Evolutionary conservation across 2,329 filamentous ascomycete species (phyloP), one percentile per base, ranked within the genome.

Genomic region (Colletotrichum sp.): DNA sequence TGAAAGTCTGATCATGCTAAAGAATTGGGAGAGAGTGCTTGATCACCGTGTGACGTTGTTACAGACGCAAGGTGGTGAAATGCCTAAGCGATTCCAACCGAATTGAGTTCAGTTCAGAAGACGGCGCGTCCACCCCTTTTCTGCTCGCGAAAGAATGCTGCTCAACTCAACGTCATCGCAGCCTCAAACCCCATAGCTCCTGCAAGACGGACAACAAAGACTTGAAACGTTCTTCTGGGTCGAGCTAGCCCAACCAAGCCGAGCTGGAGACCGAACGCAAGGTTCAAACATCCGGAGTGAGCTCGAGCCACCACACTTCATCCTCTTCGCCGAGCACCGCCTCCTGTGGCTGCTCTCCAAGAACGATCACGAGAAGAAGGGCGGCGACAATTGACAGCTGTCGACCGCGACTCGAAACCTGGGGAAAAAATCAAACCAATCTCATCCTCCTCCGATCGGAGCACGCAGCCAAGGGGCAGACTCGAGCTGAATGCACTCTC

Each of bases 271-370:
- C 52, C 13, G 21, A 59, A 30, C 24, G 28, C 52, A 60, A 60
- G 52, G 32, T 60, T 68, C 66, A 39, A n/a, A 21, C n/a, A 63
- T 7, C 39, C 43, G 39, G 32, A 32, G 36, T 32, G 43, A 71
- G 71, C 66, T 71, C 71, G 71, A 71, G 66, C 71, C 71, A 48
- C 70, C 70, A 32, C 70, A 43, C 57, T 48, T 43, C 34, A 24
- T 63, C 57, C 12, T 60, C 36, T 55, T 43, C 24, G 12, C 36
- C 28, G 36, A 52, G 13, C 16, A 14, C n/a, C 28, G 18, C 57
- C 39, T 66, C 28, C 18, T 28, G n/a, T 66, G 24, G n/a, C 32
- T 18, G n/a, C 16, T 60, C 52, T 16, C 28, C n/a, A 16, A 52
- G 28, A 64, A 55, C 18, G 24, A 21, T 43, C 34, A n/a, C 21